A percentile compares a stretch with the other conserved stretches of the same genome.
Conservation (phyloP, 2,329 filamentous ascomycete species). For the Tolypocladium album region DNA sequence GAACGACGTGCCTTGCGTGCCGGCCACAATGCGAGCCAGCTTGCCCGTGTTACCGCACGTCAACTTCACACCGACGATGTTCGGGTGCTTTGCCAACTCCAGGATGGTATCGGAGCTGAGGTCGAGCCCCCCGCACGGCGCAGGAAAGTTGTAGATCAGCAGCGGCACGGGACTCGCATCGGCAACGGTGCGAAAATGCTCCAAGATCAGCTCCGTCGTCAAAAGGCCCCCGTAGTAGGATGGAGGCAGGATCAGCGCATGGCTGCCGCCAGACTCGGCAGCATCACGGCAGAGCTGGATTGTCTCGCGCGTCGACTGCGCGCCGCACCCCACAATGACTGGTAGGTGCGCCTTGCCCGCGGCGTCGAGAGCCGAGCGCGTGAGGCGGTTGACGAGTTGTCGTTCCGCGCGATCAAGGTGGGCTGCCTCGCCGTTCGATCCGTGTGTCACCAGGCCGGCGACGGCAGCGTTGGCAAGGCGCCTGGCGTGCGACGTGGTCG, state of each 20-base stretch:
- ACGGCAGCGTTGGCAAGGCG: slow-evolving; percentile 53
- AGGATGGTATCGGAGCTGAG: slow-evolving; percentile 46
- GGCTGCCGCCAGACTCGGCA: slow-evolving; percentile 51
- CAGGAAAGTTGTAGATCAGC: slow-evolving; percentile 55
- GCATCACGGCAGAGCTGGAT: slow-evolving; percentile 57
- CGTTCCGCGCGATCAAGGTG: slow-evolving; percentile 58
- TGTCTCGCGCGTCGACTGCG: slow-evolving; percentile 56
- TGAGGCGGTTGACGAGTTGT: slow-evolving; percentile 48
- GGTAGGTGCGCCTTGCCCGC: slow-evolving; percentile 44
- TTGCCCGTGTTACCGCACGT: slow-evolving; percentile 57
- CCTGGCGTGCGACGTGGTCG: slow-evolving; percentile 39
- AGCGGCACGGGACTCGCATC: slow-evolving; percentile 45
- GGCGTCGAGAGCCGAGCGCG: slow-evolving; percentile 48
- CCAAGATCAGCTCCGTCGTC: slow-evolving; percentile 43
- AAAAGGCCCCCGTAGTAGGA: slow-evolving; percentile 56
- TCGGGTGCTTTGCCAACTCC: slow-evolving; percentile 37
- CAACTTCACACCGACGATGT: slow-evolving; percentile 53
- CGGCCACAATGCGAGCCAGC: slow-evolving; percentile 36
- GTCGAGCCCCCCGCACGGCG: slow-evolving; percentile 44
- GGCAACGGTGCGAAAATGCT: slow-evolving; percentile 54
- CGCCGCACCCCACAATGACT: slow-evolving; percentile 59
- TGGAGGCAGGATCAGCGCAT: slow-evolving; percentile 57
- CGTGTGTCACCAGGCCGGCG: slow-evolving; percentile 57
- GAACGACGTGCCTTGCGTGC: slow-evolving; percentile 34
- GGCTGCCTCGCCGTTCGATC: slow-evolving; percentile 65